Conservation (phyloP, 495 filamentous ascomycete genomes). For the Venustampulla echinocandica region DNA sequence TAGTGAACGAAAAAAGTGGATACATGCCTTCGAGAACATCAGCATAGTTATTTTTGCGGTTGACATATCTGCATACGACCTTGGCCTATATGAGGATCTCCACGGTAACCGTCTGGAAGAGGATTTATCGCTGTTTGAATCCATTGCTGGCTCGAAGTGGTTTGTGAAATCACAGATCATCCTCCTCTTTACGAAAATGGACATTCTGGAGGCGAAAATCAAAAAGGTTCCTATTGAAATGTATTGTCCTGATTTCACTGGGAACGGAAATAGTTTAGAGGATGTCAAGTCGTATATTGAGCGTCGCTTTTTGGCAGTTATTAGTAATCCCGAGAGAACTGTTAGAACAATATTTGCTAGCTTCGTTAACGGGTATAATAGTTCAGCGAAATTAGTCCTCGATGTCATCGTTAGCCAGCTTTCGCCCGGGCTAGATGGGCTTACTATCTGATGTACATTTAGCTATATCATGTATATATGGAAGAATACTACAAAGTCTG, state of each 20-base stretch:
- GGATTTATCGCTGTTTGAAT: slow-evolving; percentile 92
- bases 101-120: slow-evolving; percentile 99
- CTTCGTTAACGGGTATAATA: background rate
- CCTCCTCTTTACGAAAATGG: slow-evolving; percentile 96
- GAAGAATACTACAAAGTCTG: too few species aligned
- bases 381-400: background rate
- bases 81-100: slow-evolving; percentile 89
- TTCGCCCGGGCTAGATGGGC: background rate
- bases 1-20: slow-evolving; percentile 99
- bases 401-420: background rate
- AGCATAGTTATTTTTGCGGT: slow-evolving; percentile 86
- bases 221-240: background rate
- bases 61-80: slow-evolving; percentile 90
- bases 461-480: too few species aligned
- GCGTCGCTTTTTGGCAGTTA: background rate
- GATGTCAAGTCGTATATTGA: background rate
- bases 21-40: slow-evolving; percentile 96
- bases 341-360: background rate
- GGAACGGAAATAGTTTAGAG: background rate
- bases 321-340: background rate
- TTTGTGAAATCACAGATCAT: slow-evolving; percentile 91
- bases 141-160: slow-evolving; percentile 91
- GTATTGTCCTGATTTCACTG: background rate
- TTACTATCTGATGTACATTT: too few species aligned
- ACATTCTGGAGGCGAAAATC: slow-evolving; percentile 27